A percentile compares a stretch with the other conserved stretches of the same genome.
phyloP scores from a whole-genome alignment of 306 rosid species.

The Rosa persica region DNA sequence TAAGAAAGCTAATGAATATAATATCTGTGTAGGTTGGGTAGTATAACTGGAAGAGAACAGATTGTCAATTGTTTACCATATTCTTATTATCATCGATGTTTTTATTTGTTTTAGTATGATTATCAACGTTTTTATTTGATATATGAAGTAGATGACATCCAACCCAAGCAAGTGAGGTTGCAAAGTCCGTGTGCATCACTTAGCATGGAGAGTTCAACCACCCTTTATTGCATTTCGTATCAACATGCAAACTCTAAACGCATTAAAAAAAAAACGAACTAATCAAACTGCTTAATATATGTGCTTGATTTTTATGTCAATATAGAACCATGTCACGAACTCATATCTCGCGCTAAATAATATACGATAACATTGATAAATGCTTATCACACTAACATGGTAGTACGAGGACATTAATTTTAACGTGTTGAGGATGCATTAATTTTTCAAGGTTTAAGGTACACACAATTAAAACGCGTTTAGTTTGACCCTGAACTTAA shows the following conservation, averaged over 20 bases:
- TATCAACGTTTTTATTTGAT: too few relatives aligned
- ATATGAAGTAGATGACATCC: neutral
- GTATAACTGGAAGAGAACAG: neutral
- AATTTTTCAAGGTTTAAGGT: too few relatives aligned
- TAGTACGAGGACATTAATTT: too few relatives aligned
- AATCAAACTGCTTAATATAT: too few relatives aligned
- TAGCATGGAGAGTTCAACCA: neutral
- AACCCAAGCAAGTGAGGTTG: neutral
- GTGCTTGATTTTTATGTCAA: too few relatives aligned
- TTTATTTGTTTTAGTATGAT: neutral
- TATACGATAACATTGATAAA: too few relatives aligned
- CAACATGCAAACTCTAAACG: neutral
- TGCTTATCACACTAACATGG: too few relatives aligned
- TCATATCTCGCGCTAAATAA: too few relatives aligned
- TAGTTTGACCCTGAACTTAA: too few relatives aligned
- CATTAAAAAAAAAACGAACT: neutral
- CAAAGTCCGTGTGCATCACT: neutral
- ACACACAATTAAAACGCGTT: too few relatives aligned
- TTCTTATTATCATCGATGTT: neutral
- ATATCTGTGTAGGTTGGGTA: neutral
- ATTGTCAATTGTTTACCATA: neutral
- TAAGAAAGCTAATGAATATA: neutral
- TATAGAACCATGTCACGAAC: too few relatives aligned
- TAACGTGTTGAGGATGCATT: too few relatives aligned
- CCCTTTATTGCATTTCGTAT: neutral